phyloP scores from a whole-genome alignment of 1,139 yeast species.

The Yamadazyma epiphylla region DNA sequence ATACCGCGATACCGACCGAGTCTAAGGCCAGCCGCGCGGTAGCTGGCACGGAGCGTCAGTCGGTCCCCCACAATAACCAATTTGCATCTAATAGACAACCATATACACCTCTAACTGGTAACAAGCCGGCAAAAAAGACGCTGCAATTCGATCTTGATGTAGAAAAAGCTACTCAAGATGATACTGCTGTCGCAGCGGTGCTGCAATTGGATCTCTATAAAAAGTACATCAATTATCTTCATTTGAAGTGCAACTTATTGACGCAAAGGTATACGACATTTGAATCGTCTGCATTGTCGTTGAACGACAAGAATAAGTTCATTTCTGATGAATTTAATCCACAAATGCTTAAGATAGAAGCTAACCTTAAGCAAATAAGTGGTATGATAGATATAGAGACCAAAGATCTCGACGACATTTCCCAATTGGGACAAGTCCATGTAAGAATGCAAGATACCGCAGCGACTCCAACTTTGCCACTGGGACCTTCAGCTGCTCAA shows the following conservation, averaged over 20 bases:
- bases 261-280: slow-evolving; percentile 23
- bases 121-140: too few species aligned
- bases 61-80: too few species aligned
- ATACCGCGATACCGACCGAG: too few species aligned
- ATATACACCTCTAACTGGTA: too few species aligned
- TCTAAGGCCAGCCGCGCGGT: too few species aligned
- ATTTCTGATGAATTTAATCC: slow-evolving; percentile 20
- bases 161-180: too few species aligned
- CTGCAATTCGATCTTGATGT: too few species aligned
- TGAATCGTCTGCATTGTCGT: slow-evolving; percentile 34
- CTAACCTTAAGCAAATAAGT: slow-evolving; percentile 4
- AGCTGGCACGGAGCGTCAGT: too few species aligned
- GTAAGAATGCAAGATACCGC: neutral
- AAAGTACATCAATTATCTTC: slow-evolving; percentile 11
- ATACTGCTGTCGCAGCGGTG: too few species aligned
- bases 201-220: slow-evolving; percentile 4
- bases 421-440: neutral
- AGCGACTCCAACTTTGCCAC: too few species aligned
- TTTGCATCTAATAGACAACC: neutral
- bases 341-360: slow-evolving; percentile 12
- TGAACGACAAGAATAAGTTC: slow-evolving; percentile 29
- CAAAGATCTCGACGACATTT: neutral
- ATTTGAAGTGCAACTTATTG: slow-evolving; percentile 20
- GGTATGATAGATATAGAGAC: neutral
- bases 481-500: too few species aligned